phyloP scores from a whole-genome alignment of 2,329 filamentous ascomycete genomes.

The Trichoderma oligosporum region DNA sequence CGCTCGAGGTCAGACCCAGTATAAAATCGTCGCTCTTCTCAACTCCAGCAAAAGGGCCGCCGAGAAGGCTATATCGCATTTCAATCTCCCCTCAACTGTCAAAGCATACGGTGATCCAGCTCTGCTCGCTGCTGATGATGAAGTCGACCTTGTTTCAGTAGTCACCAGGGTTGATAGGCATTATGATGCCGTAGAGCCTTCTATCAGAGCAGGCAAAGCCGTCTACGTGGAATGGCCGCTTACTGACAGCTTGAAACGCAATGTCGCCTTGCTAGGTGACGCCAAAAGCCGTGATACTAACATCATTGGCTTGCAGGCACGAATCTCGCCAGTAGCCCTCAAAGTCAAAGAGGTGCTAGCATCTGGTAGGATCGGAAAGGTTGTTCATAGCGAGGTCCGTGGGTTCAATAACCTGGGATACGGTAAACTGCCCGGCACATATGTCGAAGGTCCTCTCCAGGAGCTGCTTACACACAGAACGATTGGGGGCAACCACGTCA shows the following conservation, averaged over 20 bases:
- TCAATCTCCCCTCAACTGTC: constrained; percentile 1
- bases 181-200: neutral
- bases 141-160: constrained; percentile 8
- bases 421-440: constrained; percentile 1
- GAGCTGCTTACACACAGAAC: neutral
- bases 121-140: constrained; percentile 5
- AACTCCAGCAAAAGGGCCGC: constrained; percentile 10
- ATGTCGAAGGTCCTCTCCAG: neutral
- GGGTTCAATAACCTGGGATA: neutral
- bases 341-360: constrained; percentile 1
- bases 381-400: constrained; percentile 1
- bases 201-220: neutral
- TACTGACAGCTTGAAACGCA: constrained; percentile 3
- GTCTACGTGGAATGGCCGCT: constrained; percentile 13
- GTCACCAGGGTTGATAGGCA: constrained; percentile 1
- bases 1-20: constrained; percentile 3
- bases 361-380: neutral
- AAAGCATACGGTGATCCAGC: constrained; percentile 10
- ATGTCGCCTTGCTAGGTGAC: neutral
- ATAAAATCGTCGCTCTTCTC: constrained; percentile 7
- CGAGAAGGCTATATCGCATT: constrained; percentile 1
- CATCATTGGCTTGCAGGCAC: constrained; percentile 6
- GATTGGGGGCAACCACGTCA: constrained; percentile 3
- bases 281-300: neutral
- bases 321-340: neutral